phyloP scores from a whole-genome alignment of 768 basidiomycete species.

The Suillus discolor region DNA sequence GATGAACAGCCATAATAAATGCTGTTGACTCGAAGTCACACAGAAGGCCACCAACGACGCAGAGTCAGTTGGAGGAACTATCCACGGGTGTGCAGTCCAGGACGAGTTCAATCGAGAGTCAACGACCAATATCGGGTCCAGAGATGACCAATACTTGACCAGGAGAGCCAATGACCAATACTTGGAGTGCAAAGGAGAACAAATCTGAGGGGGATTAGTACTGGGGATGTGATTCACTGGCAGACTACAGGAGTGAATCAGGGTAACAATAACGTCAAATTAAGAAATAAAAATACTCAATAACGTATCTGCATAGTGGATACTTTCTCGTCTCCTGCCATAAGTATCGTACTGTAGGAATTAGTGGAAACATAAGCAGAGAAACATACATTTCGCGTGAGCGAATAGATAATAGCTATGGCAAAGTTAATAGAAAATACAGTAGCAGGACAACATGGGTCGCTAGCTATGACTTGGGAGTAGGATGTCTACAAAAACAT shows the following conservation, averaged over 20 bases:
- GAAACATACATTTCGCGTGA: too few species aligned
- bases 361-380: too few species aligned
- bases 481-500: too few species aligned
- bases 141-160: too few species aligned
- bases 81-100: background rate
- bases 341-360: too few species aligned
- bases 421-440: too few species aligned
- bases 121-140: too few species aligned
- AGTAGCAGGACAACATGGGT: too few species aligned
- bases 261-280: background rate
- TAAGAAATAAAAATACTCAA: background rate
- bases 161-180: too few species aligned
- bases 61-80: background rate
- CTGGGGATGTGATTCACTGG: background rate
- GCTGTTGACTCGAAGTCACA: background rate
- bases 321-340: too few species aligned
- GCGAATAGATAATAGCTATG: too few species aligned
- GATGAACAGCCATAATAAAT: background rate
- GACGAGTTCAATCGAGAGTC: background rate
- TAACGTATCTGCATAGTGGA: background rate
- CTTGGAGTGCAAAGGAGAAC: background rate
- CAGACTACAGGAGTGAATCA: background rate
- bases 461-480: too few species aligned
- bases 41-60: background rate
- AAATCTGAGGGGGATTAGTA: background rate